Base-by-base conservation (phyloP, 2,329 filamentous ascomycete genomes). In the Colletotrichum acutatum region DNA sequence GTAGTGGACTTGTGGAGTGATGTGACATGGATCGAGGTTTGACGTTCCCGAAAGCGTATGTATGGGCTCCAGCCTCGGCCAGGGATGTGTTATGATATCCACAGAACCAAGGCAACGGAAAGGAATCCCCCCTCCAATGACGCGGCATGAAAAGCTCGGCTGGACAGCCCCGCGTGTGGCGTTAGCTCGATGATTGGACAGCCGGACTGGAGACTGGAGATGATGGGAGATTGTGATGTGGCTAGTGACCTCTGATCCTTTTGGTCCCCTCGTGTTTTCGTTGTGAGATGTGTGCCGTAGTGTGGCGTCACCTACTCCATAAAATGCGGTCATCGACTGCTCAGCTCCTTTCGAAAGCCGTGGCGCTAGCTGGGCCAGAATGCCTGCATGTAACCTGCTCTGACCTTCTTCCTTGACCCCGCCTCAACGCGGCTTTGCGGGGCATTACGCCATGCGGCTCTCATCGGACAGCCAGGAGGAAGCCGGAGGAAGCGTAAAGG, bases 251-350 rank as follows among this genome's bases (percentile, higher is more conserved):
- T 49, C n/a, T 16, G 16, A 19, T 12, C 8, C 52, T 30, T 32
- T 34, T 34, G 9, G 32, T 34, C 9, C 12, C 12, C 12, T 34
- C n/a, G 63, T 30, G 42, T 34, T 16, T 37, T 46, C 56, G 12
- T 30, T 58, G 69, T 26, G 58, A 63, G 56, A 26, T 4, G 7
- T 26, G 37, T 42, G 37, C 14, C 26, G 28, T 22, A 24, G 30
- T 74, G 74, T 75, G 71, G 72, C 74, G 74, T 72, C 74, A 75
- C 62, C 37, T 74, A 72, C 72, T 58, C 74, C 74, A 74, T 58
- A 74, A 2, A 46, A 75, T 74, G 68, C 74, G 59, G 74, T 75
- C 74, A 75, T 75, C 22, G 58, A 64, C 32, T 46, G 24, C 24
- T 60, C 34, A 69, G 65, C 52, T 65, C 53, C 37, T 53, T 9